phyloP scores from a whole-genome alignment of 169 alveolate species.

The Plasmodium coatneyi region DNA sequence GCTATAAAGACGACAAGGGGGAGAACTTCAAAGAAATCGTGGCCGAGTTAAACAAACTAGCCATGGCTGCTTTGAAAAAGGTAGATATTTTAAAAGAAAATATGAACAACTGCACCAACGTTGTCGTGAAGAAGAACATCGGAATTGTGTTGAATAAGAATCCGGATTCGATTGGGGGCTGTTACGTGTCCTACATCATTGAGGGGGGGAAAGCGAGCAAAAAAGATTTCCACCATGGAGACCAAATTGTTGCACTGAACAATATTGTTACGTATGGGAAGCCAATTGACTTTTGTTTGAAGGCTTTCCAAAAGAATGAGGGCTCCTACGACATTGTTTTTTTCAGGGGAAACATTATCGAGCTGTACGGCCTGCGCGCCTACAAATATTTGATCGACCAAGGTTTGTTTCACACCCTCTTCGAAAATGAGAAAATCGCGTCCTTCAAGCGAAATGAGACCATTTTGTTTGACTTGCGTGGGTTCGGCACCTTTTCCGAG shows the following conservation, averaged over 20 bases:
- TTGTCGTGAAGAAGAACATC: conserved; percentile 48
- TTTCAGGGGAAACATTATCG: conserved; percentile 70
- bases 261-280: conserved; percentile 62
- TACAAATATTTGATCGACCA: conserved; percentile 53
- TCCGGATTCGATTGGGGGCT: conserved; percentile 71
- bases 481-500: conserved; percentile 71
- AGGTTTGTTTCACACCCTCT: conserved; percentile 44
- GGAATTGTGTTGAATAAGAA: conserved; percentile 69
- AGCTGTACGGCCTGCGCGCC: conserved; percentile 64
- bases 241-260: conserved; percentile 71
- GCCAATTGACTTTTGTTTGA: conserved; percentile 59
- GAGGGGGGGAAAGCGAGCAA: conserved; percentile 74
- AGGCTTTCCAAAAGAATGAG: conserved; percentile 67
- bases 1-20: conserved; percentile 65
- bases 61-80: conserved; percentile 42
- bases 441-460: conserved; percentile 61
- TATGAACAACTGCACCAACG: conserved; percentile 35
- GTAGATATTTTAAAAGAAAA: conserved; percentile 43
- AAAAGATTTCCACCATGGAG: conserved; percentile 70
- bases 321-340: conserved; percentile 69
- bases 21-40: conserved; percentile 50
- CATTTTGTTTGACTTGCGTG: conserved; percentile 60
- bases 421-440: conserved; percentile 57
- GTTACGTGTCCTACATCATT: conserved; percentile 63
- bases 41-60: conserved; percentile 40